Evolutionary conservation across 164 flowering plant genomes (phyloP), one percentile per base, ranked within the genome.

Genomic region (Piper longum): DNA sequence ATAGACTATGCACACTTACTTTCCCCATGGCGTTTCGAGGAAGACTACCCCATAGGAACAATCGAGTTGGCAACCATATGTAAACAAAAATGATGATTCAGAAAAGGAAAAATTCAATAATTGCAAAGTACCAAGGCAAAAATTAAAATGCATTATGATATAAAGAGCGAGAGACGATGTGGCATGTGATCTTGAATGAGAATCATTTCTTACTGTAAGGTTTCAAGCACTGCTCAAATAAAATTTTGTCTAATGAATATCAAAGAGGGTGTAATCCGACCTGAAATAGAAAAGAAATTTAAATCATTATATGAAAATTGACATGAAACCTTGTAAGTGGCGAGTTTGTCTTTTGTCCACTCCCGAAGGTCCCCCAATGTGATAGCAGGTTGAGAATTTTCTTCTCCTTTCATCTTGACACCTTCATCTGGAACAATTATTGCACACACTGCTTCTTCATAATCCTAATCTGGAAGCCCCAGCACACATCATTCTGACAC

Each of bases 21-120:
- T 95, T 95, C 76, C 97, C 99, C 97, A 89, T 95, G 1, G 96
- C 97, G 72, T 95, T 91, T 0, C 93, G 91, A 44, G 97, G 93
- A 65, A 95, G 75, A 0, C 87, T 78, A 9, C 83, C 88, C 99
- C 95, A 88, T 56, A 90, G 58, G 43, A 84, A 67, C 65, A 93
- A 66, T 61, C 80, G 79, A 2, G 96, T 88, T 61, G 98, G 98
- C 59, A 93, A 69, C 97, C 90, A 73, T 36, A 71, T 9, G 12
- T 2, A 6, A 9, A 12, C 9, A 48, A 48, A 9, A 9, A 48
- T 2, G 0, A 48, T 48, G 14, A 48, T 9, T 48, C 11, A 48
- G 52, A 48, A 48, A 48, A 9, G 9, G 14, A 8, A 9, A 9
- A 9, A 9, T 48, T 48, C 9, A 48, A 48, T 9, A 48, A 8